Conservation (phyloP, 257 asterid species). For the Avicennia marina region DNA sequence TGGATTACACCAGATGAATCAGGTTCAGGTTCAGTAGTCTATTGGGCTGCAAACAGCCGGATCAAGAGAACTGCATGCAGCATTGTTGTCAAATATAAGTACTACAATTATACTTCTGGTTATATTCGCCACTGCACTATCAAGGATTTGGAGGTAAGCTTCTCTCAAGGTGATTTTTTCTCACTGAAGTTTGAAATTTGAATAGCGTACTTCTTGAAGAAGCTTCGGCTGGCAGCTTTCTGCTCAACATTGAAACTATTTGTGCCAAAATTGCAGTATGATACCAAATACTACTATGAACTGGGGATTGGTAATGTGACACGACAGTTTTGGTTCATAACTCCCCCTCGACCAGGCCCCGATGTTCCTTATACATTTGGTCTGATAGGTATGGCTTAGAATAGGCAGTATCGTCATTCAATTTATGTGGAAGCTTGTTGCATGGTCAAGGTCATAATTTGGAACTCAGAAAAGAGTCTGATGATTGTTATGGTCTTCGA, state of each 20-base stretch:
- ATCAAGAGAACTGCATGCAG: constrained; percentile 25
- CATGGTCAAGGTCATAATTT: too few species aligned
- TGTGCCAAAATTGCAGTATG: constrained; percentile 34
- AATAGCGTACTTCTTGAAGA: background rate
- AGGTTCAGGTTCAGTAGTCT: constrained; percentile 46
- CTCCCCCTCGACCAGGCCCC: constrained; percentile 65
- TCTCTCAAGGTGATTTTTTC: background rate
- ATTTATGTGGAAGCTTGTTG: too few species aligned
- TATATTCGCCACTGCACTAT: constrained; percentile 63
- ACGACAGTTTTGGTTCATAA: constrained; percentile 47
- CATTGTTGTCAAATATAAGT: constrained; percentile 37
- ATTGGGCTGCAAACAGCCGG: constrained; percentile 40
- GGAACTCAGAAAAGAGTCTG: too few species aligned
- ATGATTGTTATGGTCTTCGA: too few species aligned
- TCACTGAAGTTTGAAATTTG: background rate
- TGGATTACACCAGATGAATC: constrained; percentile 59
- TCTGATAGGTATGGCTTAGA: constrained; percentile 45
- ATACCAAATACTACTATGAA: constrained; percentile 54
- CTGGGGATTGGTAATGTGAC: constrained; percentile 37
- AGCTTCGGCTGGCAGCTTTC: background rate
- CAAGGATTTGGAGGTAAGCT: constrained; percentile 38
- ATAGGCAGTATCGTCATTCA: too few species aligned
- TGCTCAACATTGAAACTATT: background rate
- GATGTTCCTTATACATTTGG: constrained; percentile 69
- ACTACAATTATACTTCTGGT: constrained; percentile 56